phyloP scores from a whole-genome alignment of 768 basidiomycete species.

The Psilocybe subaeruginosa region DNA sequence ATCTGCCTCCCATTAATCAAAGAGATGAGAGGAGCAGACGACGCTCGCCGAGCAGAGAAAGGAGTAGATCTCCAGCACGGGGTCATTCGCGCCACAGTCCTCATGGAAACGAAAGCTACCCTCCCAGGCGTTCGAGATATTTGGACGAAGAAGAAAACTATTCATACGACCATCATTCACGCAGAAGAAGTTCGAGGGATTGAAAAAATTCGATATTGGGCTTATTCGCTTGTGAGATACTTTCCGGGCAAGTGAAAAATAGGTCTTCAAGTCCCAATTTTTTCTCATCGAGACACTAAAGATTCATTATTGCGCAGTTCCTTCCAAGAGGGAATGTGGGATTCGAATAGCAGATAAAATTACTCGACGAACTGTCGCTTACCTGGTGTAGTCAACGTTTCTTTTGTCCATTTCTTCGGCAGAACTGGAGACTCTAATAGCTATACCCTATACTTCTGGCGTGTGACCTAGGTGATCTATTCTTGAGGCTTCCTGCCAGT shows the following conservation, averaged over 20 bases:
- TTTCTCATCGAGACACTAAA: neutral
- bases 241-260: neutral
- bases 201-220: constrained; percentile 5
- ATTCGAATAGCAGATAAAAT: neutral
- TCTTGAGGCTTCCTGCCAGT: neutral
- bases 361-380: neutral
- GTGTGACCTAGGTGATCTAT: neutral
- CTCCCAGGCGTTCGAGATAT: constrained; percentile 15
- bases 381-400: neutral
- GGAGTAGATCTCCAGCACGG: constrained; percentile 27
- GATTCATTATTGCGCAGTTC: neutral
- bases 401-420: neutral
- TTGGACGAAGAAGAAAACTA: constrained; percentile 18
- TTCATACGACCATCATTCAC: constrained; percentile 13
- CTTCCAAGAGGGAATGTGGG: neutral
- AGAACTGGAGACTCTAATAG: neutral
- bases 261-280: neutral
- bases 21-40: constrained; percentile 13
- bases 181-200: constrained; percentile 17
- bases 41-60: constrained; percentile 18
- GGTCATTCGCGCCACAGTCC: constrained; percentile 16
- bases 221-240: neutral
- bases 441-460: neutral
- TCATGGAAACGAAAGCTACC: constrained; percentile 18
- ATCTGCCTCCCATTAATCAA: constrained; percentile 21